phyloP scores from a whole-genome alignment of 805 yeast species.

The Candida montana region DNA sequence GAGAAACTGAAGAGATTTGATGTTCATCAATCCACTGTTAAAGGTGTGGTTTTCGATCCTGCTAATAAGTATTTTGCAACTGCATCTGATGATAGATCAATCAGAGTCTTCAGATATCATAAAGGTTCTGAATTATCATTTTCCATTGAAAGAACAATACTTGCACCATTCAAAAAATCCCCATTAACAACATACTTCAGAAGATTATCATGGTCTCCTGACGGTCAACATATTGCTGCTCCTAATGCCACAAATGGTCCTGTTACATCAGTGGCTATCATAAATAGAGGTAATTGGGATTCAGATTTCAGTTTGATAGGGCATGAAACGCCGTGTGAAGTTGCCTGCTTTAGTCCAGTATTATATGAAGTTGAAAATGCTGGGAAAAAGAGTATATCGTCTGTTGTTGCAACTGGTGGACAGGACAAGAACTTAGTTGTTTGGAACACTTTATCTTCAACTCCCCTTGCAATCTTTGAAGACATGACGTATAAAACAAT shows the following conservation, averaged over 20 bases:
- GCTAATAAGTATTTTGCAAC: conserved; percentile 98
- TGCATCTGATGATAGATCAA: conserved; percentile 91
- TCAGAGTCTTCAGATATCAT: conserved; percentile 82
- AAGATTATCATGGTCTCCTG: conserved; percentile 86
- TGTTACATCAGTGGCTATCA: conserved; percentile 64
- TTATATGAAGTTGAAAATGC: conserved; percentile 37
- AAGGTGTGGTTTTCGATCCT: conserved; percentile 96
- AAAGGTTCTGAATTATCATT: conserved; percentile 74
- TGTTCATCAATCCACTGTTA: conserved; percentile 90
- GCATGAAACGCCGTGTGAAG: conserved; percentile 83
- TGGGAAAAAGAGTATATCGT: conserved; percentile 37
- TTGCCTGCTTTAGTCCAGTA: conserved; percentile 68
- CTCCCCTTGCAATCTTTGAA: conserved; percentile 76
- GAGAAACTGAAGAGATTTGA: conserved; percentile 86
- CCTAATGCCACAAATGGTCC: conserved; percentile 87
- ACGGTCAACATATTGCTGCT: conserved; percentile 80
- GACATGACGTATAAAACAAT: conserved; percentile 74
- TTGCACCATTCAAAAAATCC: conserved; percentile 80
- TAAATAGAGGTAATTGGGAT: conserved; percentile 77
- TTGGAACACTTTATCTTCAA: conserved; percentile 75
- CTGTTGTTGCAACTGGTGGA: conserved; percentile 92
- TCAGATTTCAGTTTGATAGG: conserved; percentile 71
- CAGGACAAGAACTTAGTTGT: conserved; percentile 85
- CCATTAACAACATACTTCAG: conserved; percentile 91
- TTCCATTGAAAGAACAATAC: conserved; percentile 76